These are phyloP conservation scores for Plectosphaerella plurivora DNA, from an alignment of 2,329 filamentous ascomycete genomes.

Conservation along the genomic window DNA sequence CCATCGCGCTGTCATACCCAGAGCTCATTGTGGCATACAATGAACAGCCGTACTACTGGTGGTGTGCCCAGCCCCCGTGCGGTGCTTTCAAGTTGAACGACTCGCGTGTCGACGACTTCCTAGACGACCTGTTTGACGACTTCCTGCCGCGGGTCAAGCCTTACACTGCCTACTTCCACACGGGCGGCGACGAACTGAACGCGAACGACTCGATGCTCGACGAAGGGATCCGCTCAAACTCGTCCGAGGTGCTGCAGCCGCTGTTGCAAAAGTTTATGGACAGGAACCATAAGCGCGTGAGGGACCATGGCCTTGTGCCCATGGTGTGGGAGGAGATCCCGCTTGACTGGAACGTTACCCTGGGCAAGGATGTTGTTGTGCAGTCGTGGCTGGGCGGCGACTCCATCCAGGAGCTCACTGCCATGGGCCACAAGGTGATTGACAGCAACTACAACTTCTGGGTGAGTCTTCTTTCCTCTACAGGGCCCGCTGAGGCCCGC, in stretches of 20 bases:
- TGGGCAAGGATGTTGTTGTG: slow-evolving; percentile 67
- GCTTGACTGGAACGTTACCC: slow-evolving; percentile 69
- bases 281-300: slow-evolving; percentile 61
- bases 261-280: slow-evolving; percentile 76
- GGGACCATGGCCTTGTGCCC: slow-evolving; percentile 61
- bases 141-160: slow-evolving; percentile 66
- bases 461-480: slow-evolving; percentile 39
- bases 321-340: slow-evolving; percentile 89
- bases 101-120: slow-evolving; percentile 62
- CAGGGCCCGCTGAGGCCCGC: too few species aligned
- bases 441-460: slow-evolving; percentile 74
- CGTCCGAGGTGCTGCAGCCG: slow-evolving; percentile 61
- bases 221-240: slow-evolving; percentile 64
- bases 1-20: slow-evolving; percentile 62
- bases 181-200: slow-evolving; percentile 85
- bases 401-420: slow-evolving; percentile 56
- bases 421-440: slow-evolving; percentile 65
- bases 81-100: slow-evolving; percentile 75
- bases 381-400: slow-evolving; percentile 71
- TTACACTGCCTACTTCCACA: slow-evolving; percentile 75
- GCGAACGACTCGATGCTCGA: slow-evolving; percentile 70
- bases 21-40: slow-evolving; percentile 66
- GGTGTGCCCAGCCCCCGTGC: slow-evolving; percentile 60
- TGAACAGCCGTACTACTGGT: slow-evolving; percentile 50
- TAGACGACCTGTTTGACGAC: slow-evolving; percentile 70